Evolutionary conservation across 2,329 filamentous ascomycete genomes (phyloP).

Genomic region (Claviceps fusiformis): DNA sequence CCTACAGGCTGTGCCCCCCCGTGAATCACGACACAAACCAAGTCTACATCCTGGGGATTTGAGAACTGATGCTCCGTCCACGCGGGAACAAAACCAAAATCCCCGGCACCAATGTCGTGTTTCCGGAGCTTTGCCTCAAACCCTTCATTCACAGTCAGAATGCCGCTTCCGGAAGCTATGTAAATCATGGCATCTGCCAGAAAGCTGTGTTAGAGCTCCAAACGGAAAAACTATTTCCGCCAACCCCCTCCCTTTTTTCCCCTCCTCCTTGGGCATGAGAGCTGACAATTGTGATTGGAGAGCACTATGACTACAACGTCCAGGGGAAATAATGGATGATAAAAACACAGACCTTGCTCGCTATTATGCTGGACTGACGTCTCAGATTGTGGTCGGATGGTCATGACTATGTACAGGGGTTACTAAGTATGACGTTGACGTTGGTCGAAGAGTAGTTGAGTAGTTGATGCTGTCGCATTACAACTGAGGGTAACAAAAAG

Average conservation of each 20-base stretch:
- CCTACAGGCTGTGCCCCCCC: slow-evolving; percentile 48
- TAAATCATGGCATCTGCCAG: slow-evolving; percentile 53
- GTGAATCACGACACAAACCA: slow-evolving; percentile 53
- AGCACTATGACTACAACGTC: too few species aligned
- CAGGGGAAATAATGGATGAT: too few species aligned
- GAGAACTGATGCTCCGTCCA: slow-evolving; percentile 58
- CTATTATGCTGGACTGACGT: slow-evolving; percentile 57
- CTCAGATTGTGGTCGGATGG: slow-evolving; percentile 46
- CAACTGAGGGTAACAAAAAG: too few species aligned
- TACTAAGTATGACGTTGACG: slow-evolving; percentile 1
- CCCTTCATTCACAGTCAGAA: slow-evolving; percentile 43
- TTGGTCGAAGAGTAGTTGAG: too few species aligned
- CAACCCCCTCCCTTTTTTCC: not conserved
- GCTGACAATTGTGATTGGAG: too few species aligned
- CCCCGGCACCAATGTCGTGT: slow-evolving; percentile 45
- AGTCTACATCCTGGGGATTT: slow-evolving; percentile 47
- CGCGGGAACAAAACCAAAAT: slow-evolving; percentile 57
- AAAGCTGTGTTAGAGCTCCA: not conserved
- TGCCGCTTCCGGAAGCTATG: slow-evolving; percentile 45
- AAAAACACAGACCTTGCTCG: slow-evolving; percentile 40
- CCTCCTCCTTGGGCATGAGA: too few species aligned
- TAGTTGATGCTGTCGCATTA: too few species aligned
- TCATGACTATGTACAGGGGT: slow-evolving; percentile 35
- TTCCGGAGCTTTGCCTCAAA: slow-evolving; percentile 37
- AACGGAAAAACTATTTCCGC: not conserved